A percentile compares a stretch with the other conserved stretches of the same genome.
Conservation (phyloP, 148 eudicot species). For the Chenopodium album region DNA sequence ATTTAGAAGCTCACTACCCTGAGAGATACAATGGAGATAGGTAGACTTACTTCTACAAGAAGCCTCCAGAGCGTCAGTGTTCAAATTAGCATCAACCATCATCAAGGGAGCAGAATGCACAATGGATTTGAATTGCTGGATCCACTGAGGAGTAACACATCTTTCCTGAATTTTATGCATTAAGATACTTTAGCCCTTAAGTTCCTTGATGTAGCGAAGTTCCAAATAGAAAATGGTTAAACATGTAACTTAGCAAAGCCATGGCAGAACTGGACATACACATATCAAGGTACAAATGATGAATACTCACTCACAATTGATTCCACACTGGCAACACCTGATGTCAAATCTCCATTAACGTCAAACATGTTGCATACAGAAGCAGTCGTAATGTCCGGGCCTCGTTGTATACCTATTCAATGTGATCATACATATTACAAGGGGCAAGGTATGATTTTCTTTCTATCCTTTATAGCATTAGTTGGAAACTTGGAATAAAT, state of each 20-base stretch:
- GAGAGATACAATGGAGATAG: neutral
- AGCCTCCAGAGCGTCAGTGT: conserved; percentile 53
- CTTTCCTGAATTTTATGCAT: conserved; percentile 51
- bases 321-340: conserved; percentile 87
- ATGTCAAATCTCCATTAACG: conserved; percentile 70
- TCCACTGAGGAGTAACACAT: conserved; percentile 75
- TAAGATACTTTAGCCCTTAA: conserved; percentile 13
- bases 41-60: conserved; percentile 60
- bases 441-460: too few relatives aligned
- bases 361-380: conserved; percentile 79
- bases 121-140: conserved; percentile 45
- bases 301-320: conserved; percentile 59
- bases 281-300: conserved; percentile 9
- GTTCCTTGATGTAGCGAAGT: neutral
- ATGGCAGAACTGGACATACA: conserved; percentile 10
- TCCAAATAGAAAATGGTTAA: neutral
- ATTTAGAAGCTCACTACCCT: neutral
- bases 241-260: neutral
- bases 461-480: neutral
- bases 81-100: conserved; percentile 97
- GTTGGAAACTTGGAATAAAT: neutral
- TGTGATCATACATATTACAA: neutral
- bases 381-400: conserved; percentile 65
- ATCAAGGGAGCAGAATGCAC: conserved; percentile 59
- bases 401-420: conserved; percentile 55